Evolutionary conservation across 192 early-diverging fungal genomes (phyloP).

Genomic region (Tieghemiomyces parasiticus): DNA sequence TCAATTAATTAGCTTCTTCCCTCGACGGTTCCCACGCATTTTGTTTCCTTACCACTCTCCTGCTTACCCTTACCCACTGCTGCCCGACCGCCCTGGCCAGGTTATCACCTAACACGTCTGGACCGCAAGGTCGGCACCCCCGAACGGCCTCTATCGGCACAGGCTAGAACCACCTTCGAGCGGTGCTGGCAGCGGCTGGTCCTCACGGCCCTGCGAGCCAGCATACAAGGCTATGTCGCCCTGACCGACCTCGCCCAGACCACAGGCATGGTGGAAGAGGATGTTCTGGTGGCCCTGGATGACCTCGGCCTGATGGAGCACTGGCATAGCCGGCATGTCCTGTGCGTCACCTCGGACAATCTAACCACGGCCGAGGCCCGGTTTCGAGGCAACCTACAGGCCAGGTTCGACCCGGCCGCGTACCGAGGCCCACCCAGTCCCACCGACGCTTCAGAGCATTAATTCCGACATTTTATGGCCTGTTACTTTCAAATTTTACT

Average conservation of each 20-base stretch:
- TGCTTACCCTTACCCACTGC: constrained; percentile 10
- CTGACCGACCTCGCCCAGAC: constrained; percentile 32
- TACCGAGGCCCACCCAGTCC: too few relatives aligned
- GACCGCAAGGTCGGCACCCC: constrained; percentile 64
- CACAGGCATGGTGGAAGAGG: constrained; percentile 57
- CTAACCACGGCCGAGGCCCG: constrained; percentile 18
- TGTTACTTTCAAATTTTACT: too few relatives aligned
- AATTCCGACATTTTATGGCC: too few relatives aligned
- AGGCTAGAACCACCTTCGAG: constrained; percentile 64
- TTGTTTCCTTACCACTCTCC: too few relatives aligned
- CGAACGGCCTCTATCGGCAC: constrained; percentile 75
- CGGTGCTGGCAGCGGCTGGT: constrained; percentile 73
- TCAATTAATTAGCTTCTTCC: too few relatives aligned
- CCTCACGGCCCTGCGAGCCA: constrained; percentile 28
- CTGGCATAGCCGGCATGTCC: constrained; percentile 32
- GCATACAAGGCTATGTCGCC: constrained; percentile 23
- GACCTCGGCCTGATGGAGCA: constrained; percentile 37
- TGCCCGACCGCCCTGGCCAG: constrained; percentile 19
- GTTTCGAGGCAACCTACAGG: too few relatives aligned
- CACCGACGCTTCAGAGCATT: too few relatives aligned
- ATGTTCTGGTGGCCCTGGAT: constrained; percentile 48
- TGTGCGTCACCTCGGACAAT: constrained; percentile 25
- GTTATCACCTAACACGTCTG: constrained; percentile 62
- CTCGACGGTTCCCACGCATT: too few relatives aligned
- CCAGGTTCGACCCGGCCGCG: too few relatives aligned